Percentiles rank a stretch among this genome's conserved stretches.
phyloP scores from a whole-genome alignment of 768 basidiomycete species.

The Psilocybe sp. region DNA sequence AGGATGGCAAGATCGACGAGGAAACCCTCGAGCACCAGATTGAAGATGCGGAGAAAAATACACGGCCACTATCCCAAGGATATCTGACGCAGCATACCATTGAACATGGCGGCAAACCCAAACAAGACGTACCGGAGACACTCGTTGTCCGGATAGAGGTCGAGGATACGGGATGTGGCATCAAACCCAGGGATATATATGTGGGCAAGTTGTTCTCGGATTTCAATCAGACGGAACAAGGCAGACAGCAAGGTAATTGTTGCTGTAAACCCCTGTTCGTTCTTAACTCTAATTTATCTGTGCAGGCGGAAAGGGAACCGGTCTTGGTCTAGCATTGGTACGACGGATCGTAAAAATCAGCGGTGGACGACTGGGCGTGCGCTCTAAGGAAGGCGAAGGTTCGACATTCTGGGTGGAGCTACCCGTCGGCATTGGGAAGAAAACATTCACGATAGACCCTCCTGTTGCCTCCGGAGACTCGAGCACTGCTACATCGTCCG shows the following conservation, averaged over 20 bases:
- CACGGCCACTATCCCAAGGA: slow-evolving; percentile 33
- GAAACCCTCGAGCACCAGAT: not conserved
- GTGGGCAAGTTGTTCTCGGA: slow-evolving; percentile 72
- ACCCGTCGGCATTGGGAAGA: slow-evolving; percentile 70
- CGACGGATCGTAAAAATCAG: slow-evolving; percentile 76
- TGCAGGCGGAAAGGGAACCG: slow-evolving; percentile 64
- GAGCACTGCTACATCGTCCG: slow-evolving; percentile 11
- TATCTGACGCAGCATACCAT: slow-evolving; percentile 52
- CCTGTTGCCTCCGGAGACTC: slow-evolving; percentile 20
- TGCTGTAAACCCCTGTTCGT: not conserved
- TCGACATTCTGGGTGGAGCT: slow-evolving; percentile 90
- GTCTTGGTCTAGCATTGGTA: slow-evolving; percentile 73
- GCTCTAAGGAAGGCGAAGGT: slow-evolving; percentile 61
- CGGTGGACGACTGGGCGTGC: slow-evolving; percentile 72
- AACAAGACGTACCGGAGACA: slow-evolving; percentile 43
- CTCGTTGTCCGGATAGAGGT: slow-evolving; percentile 87
- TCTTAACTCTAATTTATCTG: slow-evolving; percentile 5
- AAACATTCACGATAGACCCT: slow-evolving; percentile 31
- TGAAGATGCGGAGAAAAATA: slow-evolving; percentile 19
- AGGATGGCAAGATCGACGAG: too few relatives aligned
- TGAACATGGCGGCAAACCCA: slow-evolving; percentile 32
- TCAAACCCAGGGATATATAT: slow-evolving; percentile 56
- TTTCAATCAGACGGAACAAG: slow-evolving; percentile 78
- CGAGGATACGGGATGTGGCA: slow-evolving; percentile 65
- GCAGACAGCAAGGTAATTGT: slow-evolving; percentile 56